Evolutionary conservation across 2,329 filamentous ascomycete genomes (phyloP), one percentile per base, ranked within the genome.

Genomic region (Aspergillus transmontanensis): DNA sequence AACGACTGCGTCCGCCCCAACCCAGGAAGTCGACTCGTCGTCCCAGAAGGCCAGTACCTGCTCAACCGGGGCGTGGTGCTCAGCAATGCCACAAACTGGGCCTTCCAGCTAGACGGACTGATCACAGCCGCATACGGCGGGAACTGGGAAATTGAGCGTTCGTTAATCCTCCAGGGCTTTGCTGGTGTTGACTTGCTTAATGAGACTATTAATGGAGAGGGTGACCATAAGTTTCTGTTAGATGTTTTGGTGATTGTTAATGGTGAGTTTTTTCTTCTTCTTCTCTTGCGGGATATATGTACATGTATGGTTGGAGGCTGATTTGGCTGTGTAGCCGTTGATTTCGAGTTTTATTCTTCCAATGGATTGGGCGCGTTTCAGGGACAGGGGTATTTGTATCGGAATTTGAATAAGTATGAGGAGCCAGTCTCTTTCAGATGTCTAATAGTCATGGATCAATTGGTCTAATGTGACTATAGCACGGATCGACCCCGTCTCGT

Each of bases 271-370:
- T 14, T 26, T 46, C 32, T 32, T n/a, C n/a, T 51, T 14, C 32
- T 3, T 19, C 11, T 51, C 16, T 10, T 30, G 26, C 4, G 41
- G 2, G n/a, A 16, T 36, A 21, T 43, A 4, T n/a, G 16, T 21
- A 11, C 0, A 23, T 14, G 9, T n/a, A 4, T 12, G 46, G 9
- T n/a, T 50, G 26, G 16, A 16, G 45, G 21, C 21, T 48, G 23
- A 48, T 9, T 26, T 6, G 4, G 16, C 16, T n/a, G 5, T n/a
- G 4, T 32, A 74, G 73, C 72, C 41, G 69, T 71, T 16, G 75
- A 78, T 60, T 72, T 78, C 46, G 75, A 78, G 59, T 74, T 78
- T 28, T 78, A 73, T 59, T 78, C 75, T 0, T 70, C 65, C n/a
- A 78, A 73, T 53, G 71, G 72, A 5, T 65, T 68, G 1, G 75